Evolutionary conservation across 768 basidiomycete species (phyloP).

Genomic region (Lactarius indigo): DNA sequence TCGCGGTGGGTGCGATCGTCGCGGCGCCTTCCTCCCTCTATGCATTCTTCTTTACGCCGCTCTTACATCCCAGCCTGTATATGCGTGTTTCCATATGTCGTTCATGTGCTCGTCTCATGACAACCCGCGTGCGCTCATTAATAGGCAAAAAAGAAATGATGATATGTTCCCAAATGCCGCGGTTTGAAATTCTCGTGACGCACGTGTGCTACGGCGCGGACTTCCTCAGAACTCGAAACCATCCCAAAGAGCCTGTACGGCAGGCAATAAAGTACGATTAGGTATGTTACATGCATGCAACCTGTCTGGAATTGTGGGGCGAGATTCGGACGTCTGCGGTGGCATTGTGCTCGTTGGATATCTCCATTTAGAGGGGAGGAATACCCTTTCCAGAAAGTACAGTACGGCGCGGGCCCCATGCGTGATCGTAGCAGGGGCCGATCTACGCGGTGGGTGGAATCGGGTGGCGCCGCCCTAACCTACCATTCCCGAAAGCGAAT

Average conservation of each 20-base stretch:
- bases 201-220: conserved; percentile 10
- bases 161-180: conserved; percentile 9
- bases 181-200: conserved; percentile 16
- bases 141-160: conserved; percentile 8
- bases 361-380: not conserved
- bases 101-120: conserved; percentile 15
- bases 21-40: not conserved
- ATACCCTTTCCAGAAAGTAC: conserved; percentile 1
- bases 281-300: conserved; percentile 5
- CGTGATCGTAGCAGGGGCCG: conserved; percentile 13
- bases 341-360: conserved; percentile 13
- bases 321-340: conserved; percentile 7
- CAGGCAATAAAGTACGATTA: not conserved
- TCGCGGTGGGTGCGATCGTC: conserved; percentile 16
- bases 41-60: conserved; percentile 11
- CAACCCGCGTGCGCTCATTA: conserved; percentile 7
- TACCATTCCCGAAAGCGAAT: not conserved
- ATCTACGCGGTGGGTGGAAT: not conserved
- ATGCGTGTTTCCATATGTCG: conserved; percentile 14
- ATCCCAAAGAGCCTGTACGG: conserved; percentile 4
- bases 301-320: conserved; percentile 5
- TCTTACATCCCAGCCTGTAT: conserved; percentile 6
- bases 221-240: conserved; percentile 10
- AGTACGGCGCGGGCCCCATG: not conserved
- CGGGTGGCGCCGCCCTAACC: not conserved